Conservation (phyloP, 164 flowering plant species). For the Protea cynaroides region DNA sequence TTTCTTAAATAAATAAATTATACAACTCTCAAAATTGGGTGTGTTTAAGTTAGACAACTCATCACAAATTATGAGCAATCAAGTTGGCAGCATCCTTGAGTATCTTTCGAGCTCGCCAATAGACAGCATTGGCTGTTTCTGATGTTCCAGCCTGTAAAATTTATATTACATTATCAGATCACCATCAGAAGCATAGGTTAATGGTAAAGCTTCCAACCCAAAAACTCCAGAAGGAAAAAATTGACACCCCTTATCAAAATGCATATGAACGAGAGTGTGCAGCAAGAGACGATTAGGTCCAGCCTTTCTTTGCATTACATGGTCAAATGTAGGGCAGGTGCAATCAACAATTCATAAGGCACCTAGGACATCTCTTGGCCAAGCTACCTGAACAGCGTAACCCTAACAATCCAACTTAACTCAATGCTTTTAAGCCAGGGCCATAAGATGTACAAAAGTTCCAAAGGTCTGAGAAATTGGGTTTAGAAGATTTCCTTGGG, state of each 20-base stretch:
- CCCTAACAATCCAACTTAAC: neutral
- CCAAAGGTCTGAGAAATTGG: neutral
- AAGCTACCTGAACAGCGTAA: neutral
- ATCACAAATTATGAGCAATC: constrained; percentile 15
- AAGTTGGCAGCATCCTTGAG: constrained; percentile 39
- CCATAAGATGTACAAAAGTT: neutral
- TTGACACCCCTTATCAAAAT: no score
- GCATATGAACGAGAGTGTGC: no score
- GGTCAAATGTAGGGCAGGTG: neutral
- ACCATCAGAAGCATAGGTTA: no score
- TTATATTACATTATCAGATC: no score
- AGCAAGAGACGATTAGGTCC: neutral
- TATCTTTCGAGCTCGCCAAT: constrained; percentile 75
- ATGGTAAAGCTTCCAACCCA: no score
- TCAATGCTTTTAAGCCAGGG: neutral
- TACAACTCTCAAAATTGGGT: constrained; percentile 24
- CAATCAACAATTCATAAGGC: neutral
- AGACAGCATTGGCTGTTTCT: constrained; percentile 56
- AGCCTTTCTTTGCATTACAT: neutral
- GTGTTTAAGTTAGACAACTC: neutral
- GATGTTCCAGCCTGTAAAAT: constrained; percentile 68
- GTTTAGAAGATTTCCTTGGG: neutral
- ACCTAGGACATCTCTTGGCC: constrained; percentile 2
- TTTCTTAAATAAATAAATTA: neutral
- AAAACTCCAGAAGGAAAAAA: no score